Percentiles rank a stretch among this genome's conserved stretches.
These are phyloP conservation scores for Eimeria praecox DNA, from an alignment of 169 alveolate species.

Conservation along the genomic window DNA sequence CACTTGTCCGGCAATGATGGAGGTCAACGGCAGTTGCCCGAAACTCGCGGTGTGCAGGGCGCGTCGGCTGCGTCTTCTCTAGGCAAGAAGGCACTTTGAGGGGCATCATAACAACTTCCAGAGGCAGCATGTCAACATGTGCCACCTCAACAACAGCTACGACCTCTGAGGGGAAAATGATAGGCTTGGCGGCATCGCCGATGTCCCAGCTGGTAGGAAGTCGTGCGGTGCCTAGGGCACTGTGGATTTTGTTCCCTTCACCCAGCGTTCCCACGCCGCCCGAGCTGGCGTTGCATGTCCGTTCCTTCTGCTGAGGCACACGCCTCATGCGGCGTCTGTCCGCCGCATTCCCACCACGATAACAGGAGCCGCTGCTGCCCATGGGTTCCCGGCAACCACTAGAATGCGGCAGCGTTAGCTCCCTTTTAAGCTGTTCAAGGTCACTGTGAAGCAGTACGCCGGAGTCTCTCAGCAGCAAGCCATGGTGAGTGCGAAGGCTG, in stretches of 20 bases:
- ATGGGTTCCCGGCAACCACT: background rate
- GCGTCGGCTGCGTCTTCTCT: background rate
- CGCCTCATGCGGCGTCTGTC: background rate
- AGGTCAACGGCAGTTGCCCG: background rate
- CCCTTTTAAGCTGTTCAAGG: background rate
- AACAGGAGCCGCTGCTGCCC: background rate
- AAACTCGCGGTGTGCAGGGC: background rate
- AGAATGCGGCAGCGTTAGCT: background rate
- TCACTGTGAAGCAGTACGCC: constrained; percentile 15
- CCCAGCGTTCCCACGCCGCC: background rate
- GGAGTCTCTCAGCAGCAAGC: constrained; percentile 55
- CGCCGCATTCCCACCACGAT: background rate
- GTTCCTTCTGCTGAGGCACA: background rate
- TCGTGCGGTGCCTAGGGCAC: background rate
- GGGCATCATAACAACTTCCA: background rate
- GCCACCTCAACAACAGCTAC: constrained; percentile 38
- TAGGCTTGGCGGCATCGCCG: background rate
- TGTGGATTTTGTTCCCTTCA: background rate
- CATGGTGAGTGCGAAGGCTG: constrained; percentile 48
- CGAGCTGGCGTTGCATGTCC: background rate
- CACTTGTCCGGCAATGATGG: background rate
- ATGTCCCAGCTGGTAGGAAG: constrained; percentile 17
- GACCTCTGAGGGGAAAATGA: constrained; percentile 64
- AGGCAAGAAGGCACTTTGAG: background rate
- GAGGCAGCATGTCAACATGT: background rate